Base-by-base conservation (phyloP, 83 land plant species). In the Diphasiastrum complanatum region DNA sequence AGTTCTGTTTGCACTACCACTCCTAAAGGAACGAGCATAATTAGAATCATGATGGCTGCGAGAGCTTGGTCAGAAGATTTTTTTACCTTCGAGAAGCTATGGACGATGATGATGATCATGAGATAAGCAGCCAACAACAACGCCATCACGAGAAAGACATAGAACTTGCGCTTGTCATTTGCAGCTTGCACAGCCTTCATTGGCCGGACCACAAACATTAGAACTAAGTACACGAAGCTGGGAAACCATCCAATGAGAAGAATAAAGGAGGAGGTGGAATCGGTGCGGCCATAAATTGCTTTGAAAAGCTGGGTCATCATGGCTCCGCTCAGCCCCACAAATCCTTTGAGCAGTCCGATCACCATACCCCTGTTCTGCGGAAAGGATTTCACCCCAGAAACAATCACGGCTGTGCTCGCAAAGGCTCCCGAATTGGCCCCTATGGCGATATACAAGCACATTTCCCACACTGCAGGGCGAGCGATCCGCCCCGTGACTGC, bases 251-350 rank as follows among this genome's bases (percentile, higher is more conserved):
- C 31, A n/a, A 66, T 22, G 1, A 75, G 27, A 18, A 75, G 3
- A 8, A 75, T 33, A 40, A 75, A 24, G 10, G 47, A 37, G 3
- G 47, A 26, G 11, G 52, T n/a, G 31, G 63, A 14, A 38, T 38
- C 43, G n/a, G n/a, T 19, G 1, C 36, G 5, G 18, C 18, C 56
- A 24, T 24, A 49, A 29, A 45, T 14, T n/a, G 62, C 64, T 16
- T 32, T 4, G 23, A 64, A 64, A 65, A 70, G 28, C 37, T 75
- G 76, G 33, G 69, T 63, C 2, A 75, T 26, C 2, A 75, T 58
- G 3, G 78, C 78, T 1, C 70, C 78, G 38, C 78, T 64, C 19
- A 75, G 57, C 12, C 76, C 76, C 1, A 72, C 63, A 48, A 63
- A 45, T 4, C 77, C 76, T 29, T 75, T 70, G 28, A 71, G 22